These are phyloP conservation scores for Vachellia pachyceras DNA, from an alignment of 306 rosid species.

Conservation along the genomic window DNA sequence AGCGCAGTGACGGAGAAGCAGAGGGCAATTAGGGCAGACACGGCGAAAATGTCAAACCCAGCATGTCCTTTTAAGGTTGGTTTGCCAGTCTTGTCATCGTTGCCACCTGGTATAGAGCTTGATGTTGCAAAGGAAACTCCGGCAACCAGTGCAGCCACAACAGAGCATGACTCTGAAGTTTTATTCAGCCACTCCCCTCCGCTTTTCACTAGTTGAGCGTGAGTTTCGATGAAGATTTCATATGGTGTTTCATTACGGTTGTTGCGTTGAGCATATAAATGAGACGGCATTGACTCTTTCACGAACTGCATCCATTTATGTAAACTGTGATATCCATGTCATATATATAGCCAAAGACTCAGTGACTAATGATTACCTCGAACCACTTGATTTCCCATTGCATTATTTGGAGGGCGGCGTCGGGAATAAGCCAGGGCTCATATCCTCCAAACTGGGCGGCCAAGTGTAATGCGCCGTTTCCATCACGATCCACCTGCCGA, in stretches of 20 bases:
- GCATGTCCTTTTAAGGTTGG: neutral
- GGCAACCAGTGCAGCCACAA: slow-evolving; percentile 8
- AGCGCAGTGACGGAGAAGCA: neutral
- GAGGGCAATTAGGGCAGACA: neutral
- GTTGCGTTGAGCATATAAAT: slow-evolving; percentile 39
- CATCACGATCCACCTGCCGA: slow-evolving; percentile 50
- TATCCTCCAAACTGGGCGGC: slow-evolving; percentile 52
- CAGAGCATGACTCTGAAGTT: slow-evolving; percentile 38
- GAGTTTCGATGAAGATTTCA: slow-evolving; percentile 46
- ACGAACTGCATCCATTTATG: slow-evolving; percentile 40
- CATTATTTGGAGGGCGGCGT: slow-evolving; percentile 64
- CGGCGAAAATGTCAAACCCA: neutral
- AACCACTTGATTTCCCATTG: slow-evolving; percentile 78
- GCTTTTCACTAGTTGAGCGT: neutral
- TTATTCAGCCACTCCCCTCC: slow-evolving; percentile 50
- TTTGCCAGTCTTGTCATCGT: neutral
- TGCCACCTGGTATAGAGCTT: neutral
- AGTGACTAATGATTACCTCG: slow-evolving; percentile 33
- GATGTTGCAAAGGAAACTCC: neutral
- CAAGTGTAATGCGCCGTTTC: slow-evolving; percentile 68
- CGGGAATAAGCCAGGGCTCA: slow-evolving; percentile 64
- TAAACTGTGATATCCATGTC: neutral
- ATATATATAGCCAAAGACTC: no score
- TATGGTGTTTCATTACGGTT: slow-evolving; percentile 29
- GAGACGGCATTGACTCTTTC: slow-evolving; percentile 38